phyloP scores from a whole-genome alignment of 176 grass and related monocot species.

The Melocanna baccifera region DNA sequence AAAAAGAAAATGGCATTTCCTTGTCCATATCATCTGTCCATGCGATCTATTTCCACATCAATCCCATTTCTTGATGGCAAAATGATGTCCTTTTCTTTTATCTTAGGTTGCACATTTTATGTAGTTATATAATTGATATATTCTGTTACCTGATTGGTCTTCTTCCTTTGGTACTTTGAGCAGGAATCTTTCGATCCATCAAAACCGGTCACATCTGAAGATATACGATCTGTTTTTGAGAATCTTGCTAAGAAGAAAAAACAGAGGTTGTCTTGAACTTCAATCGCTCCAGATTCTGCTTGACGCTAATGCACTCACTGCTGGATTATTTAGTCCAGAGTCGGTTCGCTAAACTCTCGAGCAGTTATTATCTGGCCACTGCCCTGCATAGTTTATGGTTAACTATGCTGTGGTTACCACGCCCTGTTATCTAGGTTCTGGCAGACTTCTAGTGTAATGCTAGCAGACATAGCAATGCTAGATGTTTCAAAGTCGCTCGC shows the following conservation, averaged over 20 bases:
- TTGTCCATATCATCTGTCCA: not conserved
- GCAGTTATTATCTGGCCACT: not conserved
- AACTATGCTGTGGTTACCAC: slow-evolving; percentile 6
- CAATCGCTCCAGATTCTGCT: not conserved
- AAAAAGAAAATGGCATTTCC: not conserved
- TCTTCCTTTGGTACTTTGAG: not conserved
- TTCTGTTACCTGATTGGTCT: slow-evolving; percentile 6
- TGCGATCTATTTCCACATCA: not conserved
- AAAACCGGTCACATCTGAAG: slow-evolving; percentile 82
- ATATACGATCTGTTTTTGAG: slow-evolving; percentile 68
- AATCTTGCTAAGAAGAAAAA: slow-evolving; percentile 92
- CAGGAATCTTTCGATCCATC: slow-evolving; percentile 79
- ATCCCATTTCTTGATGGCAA: not conserved
- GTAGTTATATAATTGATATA: not conserved
- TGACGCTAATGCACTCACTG: not conserved
- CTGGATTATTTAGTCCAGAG: not conserved
- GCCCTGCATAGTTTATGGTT: not conserved
- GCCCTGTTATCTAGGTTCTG: slow-evolving; percentile 2
- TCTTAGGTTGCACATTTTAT: not conserved
- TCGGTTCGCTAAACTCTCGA: not conserved
- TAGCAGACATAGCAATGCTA: not conserved
- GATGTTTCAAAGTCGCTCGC: not conserved
- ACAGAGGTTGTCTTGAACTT: slow-evolving; percentile 63
- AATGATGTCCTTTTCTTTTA: not conserved
- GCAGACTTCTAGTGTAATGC: not conserved